phyloP scores from a whole-genome alignment of 768 basidiomycete species.

The Amanita muscaria region DNA sequence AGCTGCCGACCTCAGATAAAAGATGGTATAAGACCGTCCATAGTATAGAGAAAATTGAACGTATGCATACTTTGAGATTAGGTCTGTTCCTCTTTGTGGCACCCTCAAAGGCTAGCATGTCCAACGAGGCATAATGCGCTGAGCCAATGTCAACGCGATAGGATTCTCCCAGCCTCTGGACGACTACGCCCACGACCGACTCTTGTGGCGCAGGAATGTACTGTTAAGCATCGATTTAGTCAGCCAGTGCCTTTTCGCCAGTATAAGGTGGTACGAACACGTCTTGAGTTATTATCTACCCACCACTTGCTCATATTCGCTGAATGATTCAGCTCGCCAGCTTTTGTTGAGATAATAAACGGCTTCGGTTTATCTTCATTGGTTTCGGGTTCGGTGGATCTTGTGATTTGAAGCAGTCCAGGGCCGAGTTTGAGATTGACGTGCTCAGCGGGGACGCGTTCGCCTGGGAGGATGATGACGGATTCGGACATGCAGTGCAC shows the following conservation, averaged over 20 bases:
- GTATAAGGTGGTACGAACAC: conserved; percentile 54
- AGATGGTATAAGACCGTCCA: background rate
- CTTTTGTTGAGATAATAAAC: conserved; percentile 49
- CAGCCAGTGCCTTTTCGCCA: too few relatives aligned
- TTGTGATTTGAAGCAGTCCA: conserved; percentile 52
- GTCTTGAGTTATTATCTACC: conserved; percentile 79
- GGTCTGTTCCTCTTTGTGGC: conserved; percentile 93
- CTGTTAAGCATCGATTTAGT: conserved; percentile 29
- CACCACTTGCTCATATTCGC: conserved; percentile 74
- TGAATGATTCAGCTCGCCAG: conserved; percentile 62
- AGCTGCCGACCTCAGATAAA: conserved; percentile 63
- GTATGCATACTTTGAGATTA: conserved; percentile 75
- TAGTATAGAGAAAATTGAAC: background rate
- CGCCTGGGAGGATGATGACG: conserved; percentile 73
- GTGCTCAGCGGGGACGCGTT: conserved; percentile 63
- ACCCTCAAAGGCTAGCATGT: conserved; percentile 91
- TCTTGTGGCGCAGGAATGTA: conserved; percentile 90
- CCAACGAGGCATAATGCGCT: conserved; percentile 77
- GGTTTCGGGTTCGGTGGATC: conserved; percentile 15
- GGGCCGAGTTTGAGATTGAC: conserved; percentile 83
- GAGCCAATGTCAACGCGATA: conserved; percentile 93
- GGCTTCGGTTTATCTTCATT: background rate
- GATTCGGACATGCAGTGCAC: too few relatives aligned
- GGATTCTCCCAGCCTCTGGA: conserved; percentile 76
- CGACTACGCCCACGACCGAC: conserved; percentile 77